Evolutionary conservation across 768 basidiomycete genomes (phyloP), one percentile per base, ranked within the genome.

Genomic region (Lactarius sp.): DNA sequence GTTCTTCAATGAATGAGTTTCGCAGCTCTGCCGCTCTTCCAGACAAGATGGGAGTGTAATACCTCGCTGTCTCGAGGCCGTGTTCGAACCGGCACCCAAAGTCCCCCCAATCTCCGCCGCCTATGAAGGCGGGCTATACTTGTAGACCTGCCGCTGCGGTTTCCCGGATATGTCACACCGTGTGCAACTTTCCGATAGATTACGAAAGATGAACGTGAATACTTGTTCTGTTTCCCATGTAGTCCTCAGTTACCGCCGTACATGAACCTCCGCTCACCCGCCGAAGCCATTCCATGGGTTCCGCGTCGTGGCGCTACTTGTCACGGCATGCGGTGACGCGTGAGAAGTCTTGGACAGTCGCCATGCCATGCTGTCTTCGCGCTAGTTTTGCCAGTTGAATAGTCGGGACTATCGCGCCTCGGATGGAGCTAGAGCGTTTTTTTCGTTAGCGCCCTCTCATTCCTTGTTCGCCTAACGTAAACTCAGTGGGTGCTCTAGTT

Each of bases 391-490:
- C 62, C 58, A 59, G 62, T 64, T 64, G 54, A 59, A 66, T 58
- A 51, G 63, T 53, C 57, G 61, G 37, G 64, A 52, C 65, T 66
- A 66, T 67, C 57, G 39, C 53, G 18, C 49, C 33, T 55, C 59
- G 46, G 64, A 60, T 56, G 64, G 64, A 50, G 64, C 59, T 65
- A 65, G 59, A 56, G 64, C 64, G 64, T 33, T 49, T 66, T 66
- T 52, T 49, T 46, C 27, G 39, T 60, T 34, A 56, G 53, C 58
- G 60, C 56, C 37, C 58, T 52, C 66, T 60, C 60, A 61, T 61
- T 61, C 52, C 60, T 63, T 56, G n/a, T 52, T 57, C 47, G 65
- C 53, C 27, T 68, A 47, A 68, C 65, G 67, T 68, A 66, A 68
- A 50, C 37, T 20, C 53, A 39, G 22, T 56, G 31, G 36, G 51